Percentiles rank a stretch among this genome's conserved stretches.
phyloP scores from a whole-genome alignment of 179 eudicot genomes.

The Corrigiola litoralis region DNA sequence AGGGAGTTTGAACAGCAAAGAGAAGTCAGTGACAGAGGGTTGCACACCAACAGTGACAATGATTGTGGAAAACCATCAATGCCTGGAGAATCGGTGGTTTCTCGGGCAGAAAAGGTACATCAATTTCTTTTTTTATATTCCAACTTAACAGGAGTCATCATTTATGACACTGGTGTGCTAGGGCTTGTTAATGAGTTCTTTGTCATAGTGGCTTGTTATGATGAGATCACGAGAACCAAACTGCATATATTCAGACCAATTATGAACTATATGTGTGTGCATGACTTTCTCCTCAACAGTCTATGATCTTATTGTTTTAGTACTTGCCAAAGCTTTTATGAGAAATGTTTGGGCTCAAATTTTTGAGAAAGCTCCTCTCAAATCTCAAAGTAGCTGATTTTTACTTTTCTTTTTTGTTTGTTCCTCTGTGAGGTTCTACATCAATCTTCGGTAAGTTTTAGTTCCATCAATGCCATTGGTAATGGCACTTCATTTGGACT shows the following conservation, averaged over 20 bases:
- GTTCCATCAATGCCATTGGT: too few species aligned
- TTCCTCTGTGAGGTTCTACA: too few species aligned
- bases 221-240: not conserved
- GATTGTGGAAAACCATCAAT: slow-evolving; percentile 33
- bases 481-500: too few species aligned
- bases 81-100: slow-evolving; percentile 32
- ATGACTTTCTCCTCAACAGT: too few species aligned
- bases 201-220: not conserved
- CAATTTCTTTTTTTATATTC: slow-evolving; percentile 2
- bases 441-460: too few species aligned
- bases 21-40: slow-evolving; percentile 70
- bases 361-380: too few species aligned
- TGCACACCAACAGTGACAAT: slow-evolving; percentile 46
- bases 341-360: too few species aligned
- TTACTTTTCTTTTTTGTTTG: too few species aligned
- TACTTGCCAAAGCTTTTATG: too few species aligned
- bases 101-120: slow-evolving; percentile 60
- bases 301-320: too few species aligned
- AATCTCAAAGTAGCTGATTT: too few species aligned
- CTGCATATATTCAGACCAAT: not conserved
- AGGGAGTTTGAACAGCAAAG: slow-evolving; percentile 98
- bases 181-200: not conserved
- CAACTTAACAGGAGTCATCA: not conserved
- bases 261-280: too few species aligned
- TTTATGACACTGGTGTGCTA: not conserved